These are phyloP conservation scores for Ormosia emarginata DNA, from an alignment of 306 rosid species.

Conservation along the genomic window DNA sequence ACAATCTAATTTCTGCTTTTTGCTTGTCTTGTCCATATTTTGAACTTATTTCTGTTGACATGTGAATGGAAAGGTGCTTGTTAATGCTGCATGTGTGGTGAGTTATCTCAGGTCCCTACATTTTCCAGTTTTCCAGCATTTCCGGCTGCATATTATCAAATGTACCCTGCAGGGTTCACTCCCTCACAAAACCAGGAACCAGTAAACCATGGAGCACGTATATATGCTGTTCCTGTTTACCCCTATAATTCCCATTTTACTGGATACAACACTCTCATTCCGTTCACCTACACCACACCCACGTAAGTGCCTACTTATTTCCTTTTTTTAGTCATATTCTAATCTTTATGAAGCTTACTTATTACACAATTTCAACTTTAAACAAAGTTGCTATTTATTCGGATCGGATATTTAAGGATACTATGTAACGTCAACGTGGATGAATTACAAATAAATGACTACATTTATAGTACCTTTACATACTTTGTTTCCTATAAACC, in stretches of 20 bases:
- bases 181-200: constrained; percentile 43
- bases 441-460: not conserved
- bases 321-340: not conserved
- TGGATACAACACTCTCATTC: constrained; percentile 54
- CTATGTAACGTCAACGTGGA: too few species aligned
- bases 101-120: not conserved
- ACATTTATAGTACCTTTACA: not conserved
- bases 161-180: constrained; percentile 41
- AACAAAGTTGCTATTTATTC: not conserved
- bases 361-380: not conserved
- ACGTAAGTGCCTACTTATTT: constrained; percentile 32
- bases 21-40: too few species aligned
- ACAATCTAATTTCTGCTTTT: too few species aligned
- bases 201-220: constrained; percentile 57
- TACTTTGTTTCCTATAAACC: not conserved
- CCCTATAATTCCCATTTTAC: constrained; percentile 43
- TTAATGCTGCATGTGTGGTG: too few species aligned
- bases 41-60: too few species aligned
- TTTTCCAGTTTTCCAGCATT: not conserved
- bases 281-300: constrained; percentile 61
- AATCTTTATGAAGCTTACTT: not conserved
- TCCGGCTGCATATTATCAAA: constrained; percentile 48
- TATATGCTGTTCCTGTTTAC: constrained; percentile 58
- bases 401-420: not conserved
- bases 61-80: too few species aligned